These are phyloP conservation scores for Claviceps pazoutovae DNA, from an alignment of 2,329 filamentous ascomycete species.

Conservation along the genomic window DNA sequence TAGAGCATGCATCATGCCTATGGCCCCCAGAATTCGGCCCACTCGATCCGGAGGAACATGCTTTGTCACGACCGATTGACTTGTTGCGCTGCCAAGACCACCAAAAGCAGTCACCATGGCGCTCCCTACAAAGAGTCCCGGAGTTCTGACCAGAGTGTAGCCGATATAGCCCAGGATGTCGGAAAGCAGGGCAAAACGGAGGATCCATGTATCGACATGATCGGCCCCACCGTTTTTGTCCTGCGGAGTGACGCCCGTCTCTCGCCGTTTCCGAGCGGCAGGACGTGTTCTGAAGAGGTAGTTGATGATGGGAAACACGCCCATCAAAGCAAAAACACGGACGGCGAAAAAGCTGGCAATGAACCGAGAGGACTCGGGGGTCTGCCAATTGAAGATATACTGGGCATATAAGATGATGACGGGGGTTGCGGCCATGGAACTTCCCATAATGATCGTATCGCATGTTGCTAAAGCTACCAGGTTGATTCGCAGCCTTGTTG, in stretches of 20 bases:
- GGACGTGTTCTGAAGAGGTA: conserved; percentile 53
- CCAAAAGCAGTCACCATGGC: conserved; percentile 65
- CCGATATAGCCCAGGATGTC: conserved; percentile 65
- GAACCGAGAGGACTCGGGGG: conserved; percentile 65
- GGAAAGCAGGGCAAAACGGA: conserved; percentile 60
- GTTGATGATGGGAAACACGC: conserved; percentile 63
- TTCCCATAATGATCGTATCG: conserved; percentile 70
- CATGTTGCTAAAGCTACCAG: conserved; percentile 67
- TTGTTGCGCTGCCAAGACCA: conserved; percentile 71
- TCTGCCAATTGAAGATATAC: conserved; percentile 69
- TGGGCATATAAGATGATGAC: conserved; percentile 75
- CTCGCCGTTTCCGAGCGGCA: conserved; percentile 25
- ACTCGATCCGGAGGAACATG: conserved; percentile 73
- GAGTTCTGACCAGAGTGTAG: conserved; percentile 52
- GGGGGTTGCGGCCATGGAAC: conserved; percentile 67
- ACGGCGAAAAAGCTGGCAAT: conserved; percentile 65
- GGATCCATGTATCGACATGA: conserved; percentile 59
- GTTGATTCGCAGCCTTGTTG: conserved; percentile 54
- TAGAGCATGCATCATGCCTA: conserved; percentile 72
- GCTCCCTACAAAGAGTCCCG: conserved; percentile 52
- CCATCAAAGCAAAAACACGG: conserved; percentile 62
- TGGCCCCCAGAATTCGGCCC: conserved; percentile 78
- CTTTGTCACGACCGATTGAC: conserved; percentile 77
- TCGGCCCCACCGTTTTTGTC: conserved; percentile 58
- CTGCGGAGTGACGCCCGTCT: conserved; percentile 19